These are phyloP conservation scores for Daldinia sp. DNA, from an alignment of 2,329 filamentous ascomycete genomes.

Conservation along the genomic window DNA sequence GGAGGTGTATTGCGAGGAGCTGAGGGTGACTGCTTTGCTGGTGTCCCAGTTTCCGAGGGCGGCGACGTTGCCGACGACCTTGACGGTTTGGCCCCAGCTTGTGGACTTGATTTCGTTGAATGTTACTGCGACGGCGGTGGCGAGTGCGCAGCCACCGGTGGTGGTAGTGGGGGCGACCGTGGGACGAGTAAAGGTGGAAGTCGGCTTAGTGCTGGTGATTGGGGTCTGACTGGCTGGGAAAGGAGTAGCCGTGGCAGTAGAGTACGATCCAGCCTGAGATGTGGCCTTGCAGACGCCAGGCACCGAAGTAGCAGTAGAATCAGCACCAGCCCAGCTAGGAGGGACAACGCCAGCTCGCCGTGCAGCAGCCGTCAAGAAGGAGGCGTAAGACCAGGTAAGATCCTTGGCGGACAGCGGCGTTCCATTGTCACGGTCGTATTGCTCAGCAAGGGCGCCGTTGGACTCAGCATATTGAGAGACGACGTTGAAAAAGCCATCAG, in stretches of 20 bases:
- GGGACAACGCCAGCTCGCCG: conserved; percentile 65
- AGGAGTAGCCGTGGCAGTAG: conserved; percentile 54
- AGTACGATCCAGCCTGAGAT: conserved; percentile 61
- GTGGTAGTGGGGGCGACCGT: conserved; percentile 44
- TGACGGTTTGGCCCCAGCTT: conserved; percentile 68
- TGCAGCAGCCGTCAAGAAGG: conserved; percentile 68
- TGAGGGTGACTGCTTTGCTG: conserved; percentile 61
- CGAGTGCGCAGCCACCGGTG: conserved; percentile 48
- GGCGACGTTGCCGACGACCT: conserved; percentile 66
- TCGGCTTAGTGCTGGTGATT: conserved; percentile 42
- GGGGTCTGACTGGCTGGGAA: conserved; percentile 62
- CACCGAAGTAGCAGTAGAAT: conserved; percentile 54
- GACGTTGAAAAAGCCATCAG: conserved; percentile 68
- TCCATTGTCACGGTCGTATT: conserved; percentile 65
- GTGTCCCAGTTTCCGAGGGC: conserved; percentile 71
- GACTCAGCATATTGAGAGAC: conserved; percentile 68
- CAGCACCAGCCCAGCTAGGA: conserved; percentile 60
- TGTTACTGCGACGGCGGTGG: conserved; percentile 63
- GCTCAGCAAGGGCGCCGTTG: conserved; percentile 73
- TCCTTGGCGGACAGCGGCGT: conserved; percentile 69
- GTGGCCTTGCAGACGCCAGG: conserved; percentile 59
- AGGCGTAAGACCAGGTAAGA: conserved; percentile 55
- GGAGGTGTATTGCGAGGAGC: conserved; percentile 65
- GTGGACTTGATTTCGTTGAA: conserved; percentile 69
- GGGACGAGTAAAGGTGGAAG: conserved; percentile 37